A percentile compares a stretch with the other conserved stretches of the same genome.
phyloP scores from a whole-genome alignment of 257 asterid species.

The Rauvolfia tetraphylla region DNA sequence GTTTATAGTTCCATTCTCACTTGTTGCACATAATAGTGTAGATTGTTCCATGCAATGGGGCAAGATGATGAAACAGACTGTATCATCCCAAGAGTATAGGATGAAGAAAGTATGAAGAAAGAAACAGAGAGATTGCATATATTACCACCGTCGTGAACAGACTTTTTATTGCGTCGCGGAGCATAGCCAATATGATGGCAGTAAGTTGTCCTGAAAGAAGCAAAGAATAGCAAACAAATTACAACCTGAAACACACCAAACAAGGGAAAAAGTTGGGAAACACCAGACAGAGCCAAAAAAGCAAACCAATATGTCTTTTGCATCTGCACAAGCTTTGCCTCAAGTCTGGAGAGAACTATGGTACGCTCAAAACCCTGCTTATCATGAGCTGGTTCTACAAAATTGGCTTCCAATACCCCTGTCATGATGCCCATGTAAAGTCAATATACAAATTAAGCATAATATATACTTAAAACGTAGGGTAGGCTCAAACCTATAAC shows the following conservation, averaged over 20 bases:
- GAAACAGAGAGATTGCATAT: not conserved
- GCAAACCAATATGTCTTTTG: slow-evolving; percentile 88
- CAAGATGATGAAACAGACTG: not conserved
- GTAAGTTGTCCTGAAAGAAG: slow-evolving; percentile 52
- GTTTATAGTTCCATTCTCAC: not conserved
- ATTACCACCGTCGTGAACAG: slow-evolving; percentile 44
- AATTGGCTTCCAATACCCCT: slow-evolving; percentile 98
- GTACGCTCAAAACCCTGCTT: slow-evolving; percentile 98
- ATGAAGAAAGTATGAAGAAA: not conserved
- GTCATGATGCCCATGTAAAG: slow-evolving; percentile 11
- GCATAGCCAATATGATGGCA: slow-evolving; percentile 94
- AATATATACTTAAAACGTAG: slow-evolving; percentile 11
- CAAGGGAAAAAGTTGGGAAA: slow-evolving; percentile 3
- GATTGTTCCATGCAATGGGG: not conserved
- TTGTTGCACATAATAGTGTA: not conserved
- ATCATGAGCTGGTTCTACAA: slow-evolving; percentile 99
- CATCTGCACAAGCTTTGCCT: slow-evolving; percentile 58
- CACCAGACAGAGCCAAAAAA: slow-evolving; percentile 15
- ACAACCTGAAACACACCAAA: not conserved
- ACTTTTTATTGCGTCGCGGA: slow-evolving; percentile 45
- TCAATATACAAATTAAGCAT: slow-evolving; percentile 23
- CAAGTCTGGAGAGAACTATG: slow-evolving; percentile 82
- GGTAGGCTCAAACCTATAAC: slow-evolving; percentile 68
- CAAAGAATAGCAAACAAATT: slow-evolving; percentile 16
- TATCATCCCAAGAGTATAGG: not conserved